Conservation (phyloP, 192 early-diverging fungal species). For the Coemansia sp. region DNA sequence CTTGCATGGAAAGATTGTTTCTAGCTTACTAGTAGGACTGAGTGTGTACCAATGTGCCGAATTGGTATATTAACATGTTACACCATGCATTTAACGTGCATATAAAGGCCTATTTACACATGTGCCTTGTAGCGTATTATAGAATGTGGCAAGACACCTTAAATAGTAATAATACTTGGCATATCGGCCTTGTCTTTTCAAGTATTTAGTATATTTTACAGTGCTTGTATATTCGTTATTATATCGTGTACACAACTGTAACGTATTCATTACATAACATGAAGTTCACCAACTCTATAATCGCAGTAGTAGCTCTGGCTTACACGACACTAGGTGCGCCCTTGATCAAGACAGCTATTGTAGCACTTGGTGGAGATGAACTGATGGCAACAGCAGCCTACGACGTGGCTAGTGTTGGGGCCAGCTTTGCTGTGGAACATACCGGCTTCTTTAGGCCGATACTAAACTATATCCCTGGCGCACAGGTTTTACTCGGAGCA, state of each 20-base stretch:
- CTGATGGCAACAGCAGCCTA: slow-evolving; percentile 32
- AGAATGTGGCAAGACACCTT: neutral
- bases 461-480: slow-evolving; percentile 32
- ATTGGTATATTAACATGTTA: neutral
- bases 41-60: neutral
- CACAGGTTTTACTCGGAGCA: slow-evolving; percentile 29
- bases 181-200: neutral
- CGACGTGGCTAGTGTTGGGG: slow-evolving; percentile 41
- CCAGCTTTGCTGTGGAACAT: slow-evolving; percentile 44
- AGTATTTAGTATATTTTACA: neutral
- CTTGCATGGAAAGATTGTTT: neutral
- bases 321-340: slow-evolving; percentile 18
- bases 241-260: neutral
- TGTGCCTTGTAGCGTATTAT: neutral
- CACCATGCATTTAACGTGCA: neutral
- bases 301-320: neutral
- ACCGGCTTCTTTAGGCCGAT: slow-evolving; percentile 39
- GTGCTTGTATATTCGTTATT: neutral
- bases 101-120: neutral
- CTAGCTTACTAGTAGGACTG: neutral
- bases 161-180: neutral
- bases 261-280: neutral
- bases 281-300: neutral
- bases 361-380: slow-evolving; percentile 22
- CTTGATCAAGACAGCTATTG: slow-evolving; percentile 32